These are phyloP conservation scores for Phytophthora sansomeana DNA, from an alignment of 352 stramenopile species.

Conservation along the genomic window DNA sequence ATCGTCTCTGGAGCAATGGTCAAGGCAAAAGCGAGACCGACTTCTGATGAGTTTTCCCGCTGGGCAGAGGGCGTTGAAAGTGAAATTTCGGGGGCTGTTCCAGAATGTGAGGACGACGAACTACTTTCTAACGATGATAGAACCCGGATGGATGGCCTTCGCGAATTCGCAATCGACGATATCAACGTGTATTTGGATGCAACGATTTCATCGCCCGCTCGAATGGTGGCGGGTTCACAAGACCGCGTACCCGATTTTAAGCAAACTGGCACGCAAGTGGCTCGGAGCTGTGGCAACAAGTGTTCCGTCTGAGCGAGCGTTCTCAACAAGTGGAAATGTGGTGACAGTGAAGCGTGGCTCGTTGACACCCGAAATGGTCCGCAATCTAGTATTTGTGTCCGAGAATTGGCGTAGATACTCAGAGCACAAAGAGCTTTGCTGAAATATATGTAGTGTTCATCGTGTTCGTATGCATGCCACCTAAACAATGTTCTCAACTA, in stretches of 20 bases:
- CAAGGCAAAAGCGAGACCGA: not conserved
- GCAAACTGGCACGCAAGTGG: constrained; percentile 5
- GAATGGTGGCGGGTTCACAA: constrained; percentile 7
- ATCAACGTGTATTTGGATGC: not conserved
- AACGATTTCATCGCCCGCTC: too few species aligned
- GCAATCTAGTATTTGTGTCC: constrained; percentile 13
- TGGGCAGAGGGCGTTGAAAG: too few species aligned
- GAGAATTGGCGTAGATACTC: constrained; percentile 1
- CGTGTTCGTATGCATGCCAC: too few species aligned
- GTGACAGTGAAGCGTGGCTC: constrained; percentile 14
- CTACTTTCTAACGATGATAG: not conserved
- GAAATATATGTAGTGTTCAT: not conserved
- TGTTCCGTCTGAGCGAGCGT: constrained; percentile 16
- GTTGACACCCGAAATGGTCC: not conserved
- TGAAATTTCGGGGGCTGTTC: not conserved
- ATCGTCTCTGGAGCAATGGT: not conserved
- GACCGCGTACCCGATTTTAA: constrained; percentile 10
- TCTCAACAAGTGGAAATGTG: constrained; percentile 17
- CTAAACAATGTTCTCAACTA: too few species aligned
- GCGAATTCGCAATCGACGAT: not conserved
- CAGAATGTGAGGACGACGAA: not conserved
- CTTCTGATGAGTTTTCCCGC: too few species aligned
- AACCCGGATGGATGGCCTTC: not conserved
- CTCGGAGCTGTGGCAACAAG: constrained; percentile 15
- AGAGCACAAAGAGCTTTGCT: not conserved